Evolutionary conservation across 768 basidiomycete species (phyloP), one percentile per base, ranked within the genome.

Genomic region (Hortiboletus flavorubellus): DNA sequence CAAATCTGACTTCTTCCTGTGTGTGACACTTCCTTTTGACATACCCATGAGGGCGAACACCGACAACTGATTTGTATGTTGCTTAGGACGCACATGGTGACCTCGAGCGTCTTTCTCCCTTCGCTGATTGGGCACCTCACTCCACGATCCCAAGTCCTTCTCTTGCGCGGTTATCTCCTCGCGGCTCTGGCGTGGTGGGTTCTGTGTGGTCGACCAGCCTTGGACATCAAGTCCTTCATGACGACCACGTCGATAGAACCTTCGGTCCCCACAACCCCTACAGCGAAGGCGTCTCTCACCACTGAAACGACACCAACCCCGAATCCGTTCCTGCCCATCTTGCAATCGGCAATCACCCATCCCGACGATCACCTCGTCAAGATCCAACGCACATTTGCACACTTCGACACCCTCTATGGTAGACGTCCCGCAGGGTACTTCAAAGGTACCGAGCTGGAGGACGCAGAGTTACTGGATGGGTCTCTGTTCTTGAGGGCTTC

Each of bases 1-100:
- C 41, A 43, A 14, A 38, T 38, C 60, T 1, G 61, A 72, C 35
- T 88, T 89, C 67, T 79, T 81, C 73, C 49, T 75, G 85, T 87
- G 55, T 12, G 70, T 60, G 1, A 9, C 21, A 4, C 11, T 3
- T 46, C 2, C 2, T n/a, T 21, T 14, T 4, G 14, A 39, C 26
- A 11, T 4, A 12, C 0, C 42, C 14, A 35, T 11, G 2, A 18
- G 6, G 10, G 6, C 23, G 31, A n/a, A 30, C 9, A 23, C 11
- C 8, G 0, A 34, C 23, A 2, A 5, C 45, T 57, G 39, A 67
- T 30, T 11, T 5, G n/a, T 12, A 3, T 44, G 5, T 5, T 21
- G n/a, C 11, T 12, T 15, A 70, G 67, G 45, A 63, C 67, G 62
- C 71, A 71, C 40, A 2, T 62, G 30, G 67, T 72, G 21, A 71